A percentile compares a stretch with the other conserved stretches of the same genome.
Conservation (phyloP, 2,329 filamentous ascomycete species). For the Plenodomus biglobosus region DNA sequence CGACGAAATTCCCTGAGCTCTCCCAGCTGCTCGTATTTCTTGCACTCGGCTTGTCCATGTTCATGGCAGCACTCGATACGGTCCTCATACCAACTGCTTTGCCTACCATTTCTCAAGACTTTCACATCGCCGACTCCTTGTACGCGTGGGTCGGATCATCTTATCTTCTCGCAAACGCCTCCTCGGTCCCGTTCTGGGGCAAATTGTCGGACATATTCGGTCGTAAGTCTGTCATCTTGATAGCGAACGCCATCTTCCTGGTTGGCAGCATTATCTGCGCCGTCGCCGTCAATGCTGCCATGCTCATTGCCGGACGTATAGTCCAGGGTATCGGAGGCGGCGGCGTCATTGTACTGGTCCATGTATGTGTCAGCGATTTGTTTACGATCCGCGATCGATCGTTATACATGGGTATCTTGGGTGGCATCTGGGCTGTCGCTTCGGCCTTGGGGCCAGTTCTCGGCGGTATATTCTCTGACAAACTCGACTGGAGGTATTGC, state of each 20-base stretch:
- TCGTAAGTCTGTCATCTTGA: slow-evolving; percentile 38
- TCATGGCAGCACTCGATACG: slow-evolving; percentile 50
- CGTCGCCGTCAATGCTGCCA: slow-evolving; percentile 49
- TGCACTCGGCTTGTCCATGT: slow-evolving; percentile 41
- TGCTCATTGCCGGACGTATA: slow-evolving; percentile 57
- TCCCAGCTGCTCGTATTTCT: slow-evolving; percentile 26
- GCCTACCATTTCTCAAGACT: slow-evolving; percentile 64
- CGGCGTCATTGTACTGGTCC: slow-evolving; percentile 55
- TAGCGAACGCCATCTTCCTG: slow-evolving; percentile 51
- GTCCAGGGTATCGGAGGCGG: slow-evolving; percentile 59
- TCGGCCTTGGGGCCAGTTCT: slow-evolving; percentile 56
- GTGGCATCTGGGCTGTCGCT: slow-evolving; percentile 59
- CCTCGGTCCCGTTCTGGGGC: slow-evolving; percentile 47
- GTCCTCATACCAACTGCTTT: slow-evolving; percentile 67
- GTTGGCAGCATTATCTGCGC: slow-evolving; percentile 55
- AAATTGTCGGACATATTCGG: slow-evolving; percentile 46
- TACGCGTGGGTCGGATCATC: slow-evolving; percentile 73
- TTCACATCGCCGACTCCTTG: slow-evolving; percentile 64
- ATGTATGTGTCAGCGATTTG: slow-evolving; percentile 58
- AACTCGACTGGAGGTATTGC: slow-evolving; percentile 55
- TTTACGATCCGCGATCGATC: slow-evolving; percentile 50
- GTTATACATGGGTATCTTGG: slow-evolving; percentile 56
- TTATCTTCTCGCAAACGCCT: slow-evolving; percentile 44
- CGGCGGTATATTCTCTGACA: slow-evolving; percentile 54
- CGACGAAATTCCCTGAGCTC: neutral